Percentiles rank a stretch among this genome's conserved stretches.
These are phyloP conservation scores for Schizonepeta tenuifolia DNA, from an alignment of 257 asterid genomes.

Conservation along the genomic window DNA sequence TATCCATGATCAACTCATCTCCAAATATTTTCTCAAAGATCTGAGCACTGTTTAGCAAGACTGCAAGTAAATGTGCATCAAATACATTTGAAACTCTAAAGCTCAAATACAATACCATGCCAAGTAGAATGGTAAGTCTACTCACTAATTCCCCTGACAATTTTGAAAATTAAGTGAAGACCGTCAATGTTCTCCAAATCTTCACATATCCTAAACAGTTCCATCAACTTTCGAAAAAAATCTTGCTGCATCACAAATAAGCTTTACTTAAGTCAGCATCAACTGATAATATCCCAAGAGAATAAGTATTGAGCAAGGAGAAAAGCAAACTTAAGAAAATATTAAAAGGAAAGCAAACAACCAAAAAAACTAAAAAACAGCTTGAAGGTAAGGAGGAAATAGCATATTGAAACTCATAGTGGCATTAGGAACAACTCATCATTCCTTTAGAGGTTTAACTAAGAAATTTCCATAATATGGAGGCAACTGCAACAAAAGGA, in stretches of 20 bases:
- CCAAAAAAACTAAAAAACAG: neutral
- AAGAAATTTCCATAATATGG: neutral
- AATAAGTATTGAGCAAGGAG: slow-evolving; percentile 17
- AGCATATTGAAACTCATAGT: neutral
- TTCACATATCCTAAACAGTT: slow-evolving; percentile 76
- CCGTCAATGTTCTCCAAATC: slow-evolving; percentile 81
- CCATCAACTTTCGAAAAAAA: slow-evolving; percentile 81
- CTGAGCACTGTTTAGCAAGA: slow-evolving; percentile 77
- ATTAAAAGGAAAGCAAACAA: neutral
- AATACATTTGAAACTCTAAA: slow-evolving; percentile 15
- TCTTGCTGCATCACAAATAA: slow-evolving; percentile 65
- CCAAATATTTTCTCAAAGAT: slow-evolving; percentile 91
- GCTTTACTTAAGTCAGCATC: slow-evolving; percentile 33
- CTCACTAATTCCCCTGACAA: slow-evolving; percentile 88
- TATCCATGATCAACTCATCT: slow-evolving; percentile 89
- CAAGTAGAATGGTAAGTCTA: slow-evolving; percentile 29
- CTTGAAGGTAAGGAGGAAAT: slow-evolving; percentile 10
- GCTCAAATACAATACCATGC: slow-evolving; percentile 16
- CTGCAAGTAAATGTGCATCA: slow-evolving; percentile 58
- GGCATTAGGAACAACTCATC: slow-evolving; percentile 1
- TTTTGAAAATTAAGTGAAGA: slow-evolving; percentile 83
- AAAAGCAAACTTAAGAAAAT: neutral
- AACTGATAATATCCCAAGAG: slow-evolving; percentile 17
- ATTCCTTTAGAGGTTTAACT: neutral
- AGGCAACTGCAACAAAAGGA: neutral